Evolutionary conservation across 306 rosid genomes (phyloP), one percentile per base, ranked within the genome.

Genomic region (Mimosa pudica): DNA sequence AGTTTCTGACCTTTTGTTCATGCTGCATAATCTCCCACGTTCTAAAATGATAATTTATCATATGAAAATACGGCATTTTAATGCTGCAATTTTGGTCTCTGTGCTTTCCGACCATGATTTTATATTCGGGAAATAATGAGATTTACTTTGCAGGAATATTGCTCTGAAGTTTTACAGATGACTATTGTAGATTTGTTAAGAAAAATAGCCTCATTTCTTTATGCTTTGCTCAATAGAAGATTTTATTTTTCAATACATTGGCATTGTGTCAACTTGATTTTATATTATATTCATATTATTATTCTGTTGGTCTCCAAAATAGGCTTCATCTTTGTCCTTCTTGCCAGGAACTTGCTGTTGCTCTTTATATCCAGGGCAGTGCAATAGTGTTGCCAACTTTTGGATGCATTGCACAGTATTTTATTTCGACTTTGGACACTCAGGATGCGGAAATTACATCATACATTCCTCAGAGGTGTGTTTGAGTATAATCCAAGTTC

Each of bases 101-200:
- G 54, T 75, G 74, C 46, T 64, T 79, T 73, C 69, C 52, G 77
- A 46, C 35, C 81, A 30, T 74, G 70, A 70, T 84, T 85, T 70
- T 69, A 46, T 77, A 65, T 71, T 32, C 72, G 24, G 63, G 69
- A 73, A 35, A 45, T 73, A 17, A 70, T 84, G 73, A 60, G 71
- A 38, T 46, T 38, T 51, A 46, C 68, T 81, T 84, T 63, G 32
- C 89, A 93, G 99, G 99, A 87, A 84, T 79, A 80, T 77, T 74
- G 78, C 81, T 80, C 89, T 33, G 96, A 91, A 84, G 99, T 92
- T 79, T 85, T 18, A 73, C 88, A 84, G 82, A 83, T 80, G 74
- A 82, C 62, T 84, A 89, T 74, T 66, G 89, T 77, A 81, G 75
- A 61, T 82, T 79, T 80, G 71, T 83, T 92, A 74, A 77, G 36